phyloP scores from a whole-genome alignment of 176 grass and related monocot species.

The Miscanthus lutarioriparius region DNA sequence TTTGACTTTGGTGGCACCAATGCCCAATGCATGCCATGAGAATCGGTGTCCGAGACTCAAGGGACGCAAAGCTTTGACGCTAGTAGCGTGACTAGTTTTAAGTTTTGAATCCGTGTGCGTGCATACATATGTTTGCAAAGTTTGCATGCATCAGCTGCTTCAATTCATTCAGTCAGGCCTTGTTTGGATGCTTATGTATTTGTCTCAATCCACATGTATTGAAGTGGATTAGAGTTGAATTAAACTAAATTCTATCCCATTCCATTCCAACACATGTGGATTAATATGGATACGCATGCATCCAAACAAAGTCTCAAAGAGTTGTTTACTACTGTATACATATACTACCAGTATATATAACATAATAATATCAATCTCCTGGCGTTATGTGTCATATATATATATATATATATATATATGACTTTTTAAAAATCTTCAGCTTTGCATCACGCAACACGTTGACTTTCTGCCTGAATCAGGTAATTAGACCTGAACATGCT shows the following conservation, averaged over 20 bases:
- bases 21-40: constrained; percentile 38
- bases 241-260: too few relatives aligned
- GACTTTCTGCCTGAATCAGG: constrained; percentile 22
- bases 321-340: not conserved
- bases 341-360: too few relatives aligned
- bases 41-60: constrained; percentile 51
- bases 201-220: too few relatives aligned
- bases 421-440: constrained; percentile 20
- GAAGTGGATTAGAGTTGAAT: too few relatives aligned
- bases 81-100: not conserved
- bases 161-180: not conserved
- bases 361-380: not conserved
- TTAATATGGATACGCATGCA: too few relatives aligned
- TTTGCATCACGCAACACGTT: constrained; percentile 43
- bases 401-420: not conserved
- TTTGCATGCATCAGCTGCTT: constrained; percentile 20
- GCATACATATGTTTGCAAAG: not conserved
- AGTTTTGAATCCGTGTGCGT: not conserved
- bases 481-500: not conserved
- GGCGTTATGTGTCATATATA: constrained; percentile 40
- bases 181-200: too few relatives aligned
- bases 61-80: constrained; percentile 33
- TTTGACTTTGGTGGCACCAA: constrained; percentile 66
- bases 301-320: too few relatives aligned
- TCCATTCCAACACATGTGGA: too few relatives aligned